These are phyloP conservation scores for Wakefieldia striispora DNA, from an alignment of 768 basidiomycete species.

Conservation along the genomic window DNA sequence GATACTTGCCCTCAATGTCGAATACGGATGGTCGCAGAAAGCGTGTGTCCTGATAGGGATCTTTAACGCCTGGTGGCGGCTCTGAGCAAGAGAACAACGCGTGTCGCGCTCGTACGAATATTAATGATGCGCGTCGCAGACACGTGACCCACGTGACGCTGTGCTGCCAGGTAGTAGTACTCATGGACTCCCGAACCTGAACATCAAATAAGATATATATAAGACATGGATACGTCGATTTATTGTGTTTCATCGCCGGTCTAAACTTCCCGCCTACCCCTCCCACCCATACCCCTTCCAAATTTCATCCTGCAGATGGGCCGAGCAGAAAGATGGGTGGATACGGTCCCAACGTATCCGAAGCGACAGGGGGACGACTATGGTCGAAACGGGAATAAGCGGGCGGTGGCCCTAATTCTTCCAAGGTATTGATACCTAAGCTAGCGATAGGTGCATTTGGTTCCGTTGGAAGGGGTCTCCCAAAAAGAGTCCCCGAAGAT, in stretches of 20 bases:
- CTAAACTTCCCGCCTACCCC: too few species aligned
- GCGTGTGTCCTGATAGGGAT: too few species aligned
- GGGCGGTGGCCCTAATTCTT: slow-evolving; percentile 11
- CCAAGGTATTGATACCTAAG: slow-evolving; percentile 5
- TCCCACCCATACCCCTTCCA: too few species aligned
- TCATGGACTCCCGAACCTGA: too few species aligned
- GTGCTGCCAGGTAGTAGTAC: too few species aligned
- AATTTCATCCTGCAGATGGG: slow-evolving; percentile 1
- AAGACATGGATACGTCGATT: not conserved
- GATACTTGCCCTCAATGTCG: not conserved
- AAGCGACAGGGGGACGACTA: slow-evolving; percentile 5
- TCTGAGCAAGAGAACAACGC: not conserved
- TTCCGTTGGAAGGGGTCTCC: not conserved
- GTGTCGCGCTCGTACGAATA: not conserved
- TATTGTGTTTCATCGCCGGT: too few species aligned
- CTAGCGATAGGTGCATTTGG: not conserved
- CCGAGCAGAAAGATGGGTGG: slow-evolving; percentile 17
- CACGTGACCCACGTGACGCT: slow-evolving; percentile 21
- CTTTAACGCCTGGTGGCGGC: not conserved
- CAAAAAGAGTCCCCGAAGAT: slow-evolving; percentile 1
- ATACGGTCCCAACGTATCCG: slow-evolving; percentile 20
- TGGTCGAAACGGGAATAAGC: slow-evolving; percentile 28
- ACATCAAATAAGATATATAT: not conserved
- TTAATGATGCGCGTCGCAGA: slow-evolving; percentile 4
- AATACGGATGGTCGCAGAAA: not conserved